Conservation (phyloP, 441 rosid genomes). For the Croton laevigatus region DNA sequence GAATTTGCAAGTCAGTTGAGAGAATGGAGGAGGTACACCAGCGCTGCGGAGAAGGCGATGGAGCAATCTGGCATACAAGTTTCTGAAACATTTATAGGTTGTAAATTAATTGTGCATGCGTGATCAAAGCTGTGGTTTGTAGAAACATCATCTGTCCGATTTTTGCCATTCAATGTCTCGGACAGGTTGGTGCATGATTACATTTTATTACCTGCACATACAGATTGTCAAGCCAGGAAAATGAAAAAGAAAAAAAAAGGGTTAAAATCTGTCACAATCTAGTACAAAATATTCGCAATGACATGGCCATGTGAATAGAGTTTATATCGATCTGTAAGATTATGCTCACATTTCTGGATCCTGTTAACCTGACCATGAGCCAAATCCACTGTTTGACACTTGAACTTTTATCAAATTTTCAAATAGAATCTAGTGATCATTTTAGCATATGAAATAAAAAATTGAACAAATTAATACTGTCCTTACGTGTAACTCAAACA, state of each 20-base stretch:
- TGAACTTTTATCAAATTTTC: too few relatives aligned
- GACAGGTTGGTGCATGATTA: constrained; percentile 34
- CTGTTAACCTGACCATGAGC: too few relatives aligned
- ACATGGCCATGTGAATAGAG: too few relatives aligned
- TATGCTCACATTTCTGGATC: too few relatives aligned
- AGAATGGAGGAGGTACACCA: constrained; percentile 88
- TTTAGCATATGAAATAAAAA: too few relatives aligned
- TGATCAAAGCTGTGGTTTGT: not conserved
- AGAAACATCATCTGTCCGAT: constrained; percentile 31
- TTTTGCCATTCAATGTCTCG: constrained; percentile 44
- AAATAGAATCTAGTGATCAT: too few relatives aligned
- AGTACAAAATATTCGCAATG: too few relatives aligned
- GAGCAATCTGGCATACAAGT: constrained; percentile 83
- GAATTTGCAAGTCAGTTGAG: constrained; percentile 84
- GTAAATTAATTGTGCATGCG: constrained; percentile 30
- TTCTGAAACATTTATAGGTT: constrained; percentile 41
- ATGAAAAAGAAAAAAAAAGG: not conserved
- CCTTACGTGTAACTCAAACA: too few relatives aligned
- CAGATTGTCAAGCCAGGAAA: constrained; percentile 24
- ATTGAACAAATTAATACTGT: too few relatives aligned
- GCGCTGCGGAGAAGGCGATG: constrained; percentile 90
- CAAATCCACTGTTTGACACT: too few relatives aligned
- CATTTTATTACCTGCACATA: constrained; percentile 38
- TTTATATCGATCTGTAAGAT: too few relatives aligned
- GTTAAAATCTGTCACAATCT: constrained; percentile 18